phyloP scores from a whole-genome alignment of 495 filamentous ascomycete genomes.

The Durotheca rogersii region DNA sequence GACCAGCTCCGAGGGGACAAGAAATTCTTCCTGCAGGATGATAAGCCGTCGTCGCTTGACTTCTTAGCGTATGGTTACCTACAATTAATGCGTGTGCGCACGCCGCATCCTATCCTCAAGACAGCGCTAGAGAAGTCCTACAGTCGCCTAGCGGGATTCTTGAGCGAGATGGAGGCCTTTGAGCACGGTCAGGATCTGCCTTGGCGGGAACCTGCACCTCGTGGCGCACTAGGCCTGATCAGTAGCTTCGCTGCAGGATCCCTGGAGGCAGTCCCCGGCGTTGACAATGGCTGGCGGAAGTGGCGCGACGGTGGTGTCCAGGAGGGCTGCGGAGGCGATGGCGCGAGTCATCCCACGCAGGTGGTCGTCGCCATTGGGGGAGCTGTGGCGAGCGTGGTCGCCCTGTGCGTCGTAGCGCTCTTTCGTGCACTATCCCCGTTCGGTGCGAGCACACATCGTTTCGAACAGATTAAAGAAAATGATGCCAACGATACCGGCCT shows the following conservation, averaged over 20 bases:
- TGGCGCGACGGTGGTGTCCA: slow-evolving; percentile 32
- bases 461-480: slow-evolving; percentile 21
- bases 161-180: slow-evolving; percentile 49
- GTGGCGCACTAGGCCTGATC: slow-evolving; percentile 22
- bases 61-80: slow-evolving; percentile 79
- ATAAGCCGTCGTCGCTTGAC: slow-evolving; percentile 62
- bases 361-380: slow-evolving; percentile 22
- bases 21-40: slow-evolving; percentile 52
- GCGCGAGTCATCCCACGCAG: slow-evolving; percentile 27
- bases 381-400: slow-evolving; percentile 22
- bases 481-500: slow-evolving; percentile 16
- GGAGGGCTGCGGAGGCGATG: slow-evolving; percentile 19
- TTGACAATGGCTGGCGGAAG: slow-evolving; percentile 29
- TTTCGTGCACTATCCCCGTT: slow-evolving; percentile 32
- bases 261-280: slow-evolving; percentile 31
- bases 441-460: slow-evolving; percentile 39
- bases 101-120: slow-evolving; percentile 70
- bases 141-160: slow-evolving; percentile 55
- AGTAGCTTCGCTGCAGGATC: slow-evolving; percentile 36
- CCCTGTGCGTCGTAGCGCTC: slow-evolving; percentile 26
- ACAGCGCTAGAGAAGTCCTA: slow-evolving; percentile 61
- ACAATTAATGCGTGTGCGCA: slow-evolving; percentile 66
- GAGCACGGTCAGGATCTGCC: slow-evolving; percentile 31
- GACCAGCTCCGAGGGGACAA: slow-evolving; percentile 58
- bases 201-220: slow-evolving; percentile 16